Percentiles rank a stretch among this genome's conserved stretches.
Evolutionary conservation across 2,329 filamentous ascomycete species (phyloP).

Genomic region (Sphaerulina vaccinii): DNA sequence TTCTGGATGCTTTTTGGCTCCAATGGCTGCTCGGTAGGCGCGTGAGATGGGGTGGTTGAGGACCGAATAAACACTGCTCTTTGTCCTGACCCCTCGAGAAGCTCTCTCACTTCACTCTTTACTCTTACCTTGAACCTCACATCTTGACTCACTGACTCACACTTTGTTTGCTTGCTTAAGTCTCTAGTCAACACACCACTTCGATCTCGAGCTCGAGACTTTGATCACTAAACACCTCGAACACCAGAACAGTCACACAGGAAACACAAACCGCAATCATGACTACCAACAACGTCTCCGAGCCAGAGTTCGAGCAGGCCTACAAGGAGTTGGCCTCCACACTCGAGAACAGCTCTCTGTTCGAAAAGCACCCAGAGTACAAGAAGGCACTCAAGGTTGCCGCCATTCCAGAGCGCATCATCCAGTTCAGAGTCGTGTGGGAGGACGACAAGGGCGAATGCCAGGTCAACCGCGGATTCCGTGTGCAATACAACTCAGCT

Average conservation of each 20-base stretch:
- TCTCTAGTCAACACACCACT: background rate
- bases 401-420: constrained; percentile 88
- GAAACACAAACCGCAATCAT: constrained; percentile 18
- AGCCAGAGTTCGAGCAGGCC: constrained; percentile 84
- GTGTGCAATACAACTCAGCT: constrained; percentile 97
- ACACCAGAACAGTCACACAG: background rate
- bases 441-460: constrained; percentile 87
- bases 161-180: constrained; percentile 3
- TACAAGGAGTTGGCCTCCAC: constrained; percentile 74
- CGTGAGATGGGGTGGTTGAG: background rate
- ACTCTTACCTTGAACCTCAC: background rate
- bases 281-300: constrained; percentile 66
- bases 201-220: background rate
- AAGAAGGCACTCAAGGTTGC: constrained; percentile 83
- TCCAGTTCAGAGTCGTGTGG: constrained; percentile 98
- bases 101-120: background rate
- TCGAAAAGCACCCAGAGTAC: constrained; percentile 93
- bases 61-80: constrained; percentile 5
- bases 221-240: background rate
- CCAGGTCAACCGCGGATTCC: constrained; percentile 91
- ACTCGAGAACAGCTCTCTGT: constrained; percentile 89
- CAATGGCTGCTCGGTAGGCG: constrained; percentile 4
- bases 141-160: background rate
- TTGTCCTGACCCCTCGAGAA: constrained; percentile 1
- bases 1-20: constrained; percentile 2